Evolutionary conservation across 768 basidiomycete genomes (phyloP), one percentile per base, ranked within the genome.

Genomic region (Boletus reticuloceps): DNA sequence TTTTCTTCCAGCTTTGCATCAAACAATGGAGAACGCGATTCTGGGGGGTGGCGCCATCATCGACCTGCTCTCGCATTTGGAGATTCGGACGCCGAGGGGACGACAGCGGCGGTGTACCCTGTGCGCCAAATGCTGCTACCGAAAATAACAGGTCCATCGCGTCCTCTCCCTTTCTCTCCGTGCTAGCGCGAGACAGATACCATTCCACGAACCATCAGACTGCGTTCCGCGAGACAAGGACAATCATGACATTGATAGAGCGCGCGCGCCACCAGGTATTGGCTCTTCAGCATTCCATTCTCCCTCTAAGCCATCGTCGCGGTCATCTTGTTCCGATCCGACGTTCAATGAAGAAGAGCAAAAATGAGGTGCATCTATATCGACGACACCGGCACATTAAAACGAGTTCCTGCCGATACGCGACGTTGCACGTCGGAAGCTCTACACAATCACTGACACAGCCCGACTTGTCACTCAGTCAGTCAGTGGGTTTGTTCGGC

Each of bases 161-260:
- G 17, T 25, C 38, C 29, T 42, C 50, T 36, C 13, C 31, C 34
- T 41, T 10, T 54, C 20, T 40, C 17, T 12, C 41, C 44, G 14
- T 22, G 36, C 29, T 19, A 14, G 13, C 37, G 22, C 9, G 16
- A 40, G 22, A 36, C 22, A 20, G 48, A 40, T 36, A 50, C n/a
- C 36, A 22, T 8, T 32, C 49, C 59, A 61, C 53, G 48, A 47
- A 47, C 47, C 32, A 49, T 44, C 54, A n/a, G 54, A 14, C 59
- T 29, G 3, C 32, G 51, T 50, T 49, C 61, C 55, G 37, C 50
- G 59, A 50, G 47, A 38, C 49, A 27, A 36, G 25, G 32, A 7
- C 9, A 20, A 12, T 16, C 29, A 10, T 20, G 45, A 41, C 47
- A 58, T 37, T 34, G 11, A 19, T 10, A 31, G 14, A 31, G 44